Base-by-base conservation (phyloP, 2,329 filamentous ascomycete genomes). In the Botrytis fabae region DNA sequence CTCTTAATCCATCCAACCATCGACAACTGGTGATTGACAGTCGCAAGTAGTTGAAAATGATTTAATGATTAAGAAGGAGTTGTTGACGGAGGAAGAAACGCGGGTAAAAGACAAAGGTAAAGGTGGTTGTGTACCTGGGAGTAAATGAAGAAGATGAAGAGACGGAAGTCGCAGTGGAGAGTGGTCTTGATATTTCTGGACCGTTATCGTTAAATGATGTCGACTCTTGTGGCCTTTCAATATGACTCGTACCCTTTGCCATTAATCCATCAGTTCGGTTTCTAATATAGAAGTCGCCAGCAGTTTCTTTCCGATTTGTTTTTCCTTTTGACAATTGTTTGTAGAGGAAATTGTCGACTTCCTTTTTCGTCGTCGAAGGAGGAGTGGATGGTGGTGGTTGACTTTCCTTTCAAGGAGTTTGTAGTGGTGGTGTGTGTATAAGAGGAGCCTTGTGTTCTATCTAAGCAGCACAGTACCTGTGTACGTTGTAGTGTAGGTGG, bases 61-160 rank as follows among this genome's bases (percentile, higher is more conserved):
- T 59, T 70, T 63, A 64, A 69, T 46, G 59, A 59, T 38, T 69
- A 72, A 63, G 48, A 73, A 57, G 71, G 42, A 44, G 57, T 28
- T 51, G 44, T 51, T 69, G 70, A 72, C 66, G 70, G 70, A 70
- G 42, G 69, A 59, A 72, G 60, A 68, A 54, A 61, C 46, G 69
- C 57, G 68, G 66, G 61, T 71, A 38, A 63, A 65, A 64, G 59
- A 72, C 71, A 51, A 71, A 62, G 69, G 61, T 72, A 62, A 75
- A 74, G 62, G 75, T 74, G 75, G 73, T 69, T 65, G 65, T 75
- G 74, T 77, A 77, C 76, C 76, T 75, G 71, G 73, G 66, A 70
- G 46, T 22, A 70, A 64, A 73, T 70, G 71, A 73, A 63, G 66
- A 63, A 70, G 71, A 73, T 62, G 75, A 72, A 69, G 70, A 72